Conservation (phyloP, 768 basidiomycete genomes). For the Tremella yokohamensis region DNA sequence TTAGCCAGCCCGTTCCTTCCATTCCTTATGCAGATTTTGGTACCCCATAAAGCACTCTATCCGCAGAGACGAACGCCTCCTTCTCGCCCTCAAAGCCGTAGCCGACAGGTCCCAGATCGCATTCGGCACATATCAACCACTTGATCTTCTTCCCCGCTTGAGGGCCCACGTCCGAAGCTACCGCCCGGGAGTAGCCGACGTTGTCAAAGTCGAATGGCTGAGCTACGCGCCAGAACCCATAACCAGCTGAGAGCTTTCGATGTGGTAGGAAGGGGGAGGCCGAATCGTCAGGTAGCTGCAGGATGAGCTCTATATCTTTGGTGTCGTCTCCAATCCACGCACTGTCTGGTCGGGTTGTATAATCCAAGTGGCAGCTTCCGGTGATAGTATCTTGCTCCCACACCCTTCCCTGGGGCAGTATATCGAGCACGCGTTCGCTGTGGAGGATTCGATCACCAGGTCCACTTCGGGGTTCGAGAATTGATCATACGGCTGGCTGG, state of each 20-base stretch:
- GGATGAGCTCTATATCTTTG: not conserved
- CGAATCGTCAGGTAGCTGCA: conserved; percentile 35
- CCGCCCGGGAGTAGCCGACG: conserved; percentile 49
- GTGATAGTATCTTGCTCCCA: conserved; percentile 41
- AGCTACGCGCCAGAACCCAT: conserved; percentile 37
- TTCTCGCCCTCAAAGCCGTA: conserved; percentile 50
- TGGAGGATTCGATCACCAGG: not conserved
- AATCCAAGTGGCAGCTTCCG: conserved; percentile 19
- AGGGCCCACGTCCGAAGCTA: conserved; percentile 1
- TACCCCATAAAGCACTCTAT: conserved; percentile 42
- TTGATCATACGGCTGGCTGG: conserved; percentile 15
- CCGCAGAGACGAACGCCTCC: conserved; percentile 47
- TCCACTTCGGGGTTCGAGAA: conserved; percentile 11
- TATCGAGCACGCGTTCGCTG: conserved; percentile 27
- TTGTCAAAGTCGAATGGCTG: conserved; percentile 51
- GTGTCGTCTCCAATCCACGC: not conserved
- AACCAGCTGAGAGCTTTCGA: not conserved
- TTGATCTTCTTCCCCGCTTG: conserved; percentile 37
- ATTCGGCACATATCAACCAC: conserved; percentile 52
- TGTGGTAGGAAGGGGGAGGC: conserved; percentile 33
- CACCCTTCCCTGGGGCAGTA: conserved; percentile 49
- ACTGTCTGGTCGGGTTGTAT: not conserved
- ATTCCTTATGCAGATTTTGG: too few species aligned
- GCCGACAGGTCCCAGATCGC: conserved; percentile 51
- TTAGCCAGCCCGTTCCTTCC: too few species aligned